Base-by-base conservation (phyloP, 2,329 filamentous ascomycete species). In the Trichoderma sp. region DNA sequence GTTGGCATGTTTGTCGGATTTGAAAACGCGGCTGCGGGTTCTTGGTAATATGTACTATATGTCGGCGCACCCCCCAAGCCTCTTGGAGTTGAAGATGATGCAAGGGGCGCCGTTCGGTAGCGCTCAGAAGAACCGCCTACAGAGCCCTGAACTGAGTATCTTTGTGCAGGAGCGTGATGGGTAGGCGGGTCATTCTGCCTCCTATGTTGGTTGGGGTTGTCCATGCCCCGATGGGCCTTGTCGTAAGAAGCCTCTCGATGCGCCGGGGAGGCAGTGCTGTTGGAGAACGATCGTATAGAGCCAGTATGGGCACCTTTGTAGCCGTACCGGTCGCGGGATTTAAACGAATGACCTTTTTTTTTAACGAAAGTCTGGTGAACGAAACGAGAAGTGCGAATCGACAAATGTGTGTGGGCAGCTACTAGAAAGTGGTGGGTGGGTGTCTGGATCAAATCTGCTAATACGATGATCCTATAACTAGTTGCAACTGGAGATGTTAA, bases 11-110 rank as follows among this genome's bases (percentile, higher is more conserved):
- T 85, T 57, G 85, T 80, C 65, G 85, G 80, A 66, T 89, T 82
- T 43, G 87, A 81, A 79, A 88, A 90, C 1, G 84, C 82, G 68
- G 85, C 79, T 63, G 84, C 77, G 20, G 85, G 80, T 74, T 89
- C 88, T 74, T 86, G 84, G 76, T 91, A 90, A 80, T 90, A 91
- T 62, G 83, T 84, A 78, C 84, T 85, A 82, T 86, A 91, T 81
- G 81, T 88, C 81, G 83, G 85, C 80, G 85, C 85, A 78, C 80
- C 87, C 82, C 84, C 87, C 87, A 88, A 84, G 68, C 84, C 83
- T 78, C 85, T 81, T 73, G 81, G 78, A 72, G 83, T 81, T 57
- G 86, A 80, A 9, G 86, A 81, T 53, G 87, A 85, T 39, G 84
- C 82, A 71, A 88, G 78, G 65, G 87, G 82, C 64, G 86, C 80